Conservation (phyloP, 495 filamentous ascomycete species). For the Aspergillus biplanus region DNA sequence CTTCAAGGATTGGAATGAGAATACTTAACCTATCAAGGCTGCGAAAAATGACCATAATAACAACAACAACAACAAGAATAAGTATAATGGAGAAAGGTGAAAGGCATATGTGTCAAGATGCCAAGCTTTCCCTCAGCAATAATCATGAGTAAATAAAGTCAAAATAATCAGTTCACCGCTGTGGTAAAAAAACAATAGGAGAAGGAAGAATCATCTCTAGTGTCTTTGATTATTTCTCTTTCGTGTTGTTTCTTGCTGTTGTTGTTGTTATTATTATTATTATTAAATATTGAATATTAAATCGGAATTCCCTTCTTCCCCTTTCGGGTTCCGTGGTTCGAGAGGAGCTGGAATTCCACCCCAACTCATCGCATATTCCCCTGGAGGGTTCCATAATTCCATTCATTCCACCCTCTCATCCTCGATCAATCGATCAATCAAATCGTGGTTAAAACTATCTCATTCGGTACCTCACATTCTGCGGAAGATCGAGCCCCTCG, state of each 20-base stretch:
- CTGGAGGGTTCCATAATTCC: too few relatives aligned
- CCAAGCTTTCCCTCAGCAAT: too few relatives aligned
- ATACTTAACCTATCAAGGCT: too few relatives aligned
- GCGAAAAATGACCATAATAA: too few relatives aligned
- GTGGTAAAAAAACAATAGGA: background rate
- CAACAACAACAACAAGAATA: too few relatives aligned
- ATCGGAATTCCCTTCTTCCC: constrained; percentile 18
- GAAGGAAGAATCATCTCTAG: background rate
- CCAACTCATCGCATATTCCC: background rate
- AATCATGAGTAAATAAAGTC: too few relatives aligned
- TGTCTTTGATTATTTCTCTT: background rate
- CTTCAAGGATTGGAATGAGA: too few relatives aligned
- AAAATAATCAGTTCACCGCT: too few relatives aligned
- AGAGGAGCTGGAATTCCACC: constrained; percentile 20
- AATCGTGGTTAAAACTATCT: too few relatives aligned
- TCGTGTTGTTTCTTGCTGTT: background rate
- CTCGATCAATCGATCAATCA: background rate
- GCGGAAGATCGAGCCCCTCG: background rate
- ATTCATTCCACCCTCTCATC: constrained; percentile 6
- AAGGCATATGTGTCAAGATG: too few relatives aligned
- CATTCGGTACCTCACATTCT: background rate
- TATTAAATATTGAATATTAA: constrained; percentile 16
- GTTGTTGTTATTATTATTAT: constrained; percentile 9
- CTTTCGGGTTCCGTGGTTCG: constrained; percentile 16
- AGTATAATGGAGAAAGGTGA: too few relatives aligned